These are phyloP conservation scores for Talinum fruticosum DNA, from an alignment of 148 eudicot species.

Conservation along the genomic window DNA sequence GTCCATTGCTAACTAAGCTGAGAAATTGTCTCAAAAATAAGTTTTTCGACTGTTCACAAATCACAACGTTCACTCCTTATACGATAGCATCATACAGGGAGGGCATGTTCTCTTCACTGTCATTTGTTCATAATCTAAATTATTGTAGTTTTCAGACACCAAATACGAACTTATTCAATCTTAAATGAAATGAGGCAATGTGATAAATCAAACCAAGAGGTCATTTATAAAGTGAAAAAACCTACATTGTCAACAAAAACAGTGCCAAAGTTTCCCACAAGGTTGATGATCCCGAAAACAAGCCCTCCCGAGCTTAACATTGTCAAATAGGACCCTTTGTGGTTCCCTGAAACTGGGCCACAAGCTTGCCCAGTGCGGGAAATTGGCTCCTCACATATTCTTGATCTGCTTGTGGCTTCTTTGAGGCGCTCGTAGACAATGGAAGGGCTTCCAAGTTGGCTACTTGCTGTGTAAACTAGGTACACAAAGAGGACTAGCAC, in stretches of 20 bases:
- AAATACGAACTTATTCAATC: no score
- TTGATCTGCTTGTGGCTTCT: constrained; percentile 74
- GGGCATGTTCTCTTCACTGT: no score
- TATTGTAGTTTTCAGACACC: no score
- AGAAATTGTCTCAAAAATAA: no score
- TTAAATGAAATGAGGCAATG: neutral
- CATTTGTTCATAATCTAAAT: no score
- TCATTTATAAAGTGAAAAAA: neutral
- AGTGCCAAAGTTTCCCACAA: constrained; percentile 92
- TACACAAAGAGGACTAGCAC: constrained; percentile 84
- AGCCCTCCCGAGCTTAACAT: constrained; percentile 94
- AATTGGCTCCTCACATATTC: constrained; percentile 68
- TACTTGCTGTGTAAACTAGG: constrained; percentile 82
- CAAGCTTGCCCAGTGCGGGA: constrained; percentile 78
- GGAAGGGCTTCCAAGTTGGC: constrained; percentile 85
- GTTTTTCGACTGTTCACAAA: no score
- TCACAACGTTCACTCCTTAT: no score
- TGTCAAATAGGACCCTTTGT: constrained; percentile 81
- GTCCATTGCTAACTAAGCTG: no score
- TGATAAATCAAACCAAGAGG: neutral
- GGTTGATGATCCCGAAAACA: constrained; percentile 87
- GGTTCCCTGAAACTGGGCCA: constrained; percentile 81
- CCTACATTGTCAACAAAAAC: constrained; percentile 95
- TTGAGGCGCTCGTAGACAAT: constrained; percentile 62
- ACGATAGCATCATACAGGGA: no score